Conservation (phyloP, 1,139 yeast species). For the Pichia sp. region DNA sequence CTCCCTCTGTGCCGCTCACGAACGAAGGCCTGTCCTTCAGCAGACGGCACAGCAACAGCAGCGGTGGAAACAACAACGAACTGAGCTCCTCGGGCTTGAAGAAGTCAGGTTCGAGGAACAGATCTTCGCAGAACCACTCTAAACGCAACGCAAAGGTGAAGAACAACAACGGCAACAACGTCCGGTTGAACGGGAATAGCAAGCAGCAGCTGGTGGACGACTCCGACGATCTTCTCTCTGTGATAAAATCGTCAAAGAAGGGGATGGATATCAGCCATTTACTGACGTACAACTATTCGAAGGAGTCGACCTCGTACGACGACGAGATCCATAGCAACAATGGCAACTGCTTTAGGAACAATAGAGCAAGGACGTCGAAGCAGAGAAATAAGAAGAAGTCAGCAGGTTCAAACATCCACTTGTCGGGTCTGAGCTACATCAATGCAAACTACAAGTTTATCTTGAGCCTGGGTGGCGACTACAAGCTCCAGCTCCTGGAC, state of each 20-base stretch:
- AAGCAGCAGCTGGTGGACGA: slow-evolving; percentile 17
- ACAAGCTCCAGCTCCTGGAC: slow-evolving; percentile 54
- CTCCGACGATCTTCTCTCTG: slow-evolving; percentile 33
- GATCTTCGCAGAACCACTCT: slow-evolving; percentile 4
- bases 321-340: slow-evolving; percentile 22
- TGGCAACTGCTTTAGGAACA: slow-evolving; percentile 6
- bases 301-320: slow-evolving; percentile 36
- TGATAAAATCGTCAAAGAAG: slow-evolving; percentile 40
- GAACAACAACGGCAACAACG: slow-evolving; percentile 10
- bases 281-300: slow-evolving; percentile 49
- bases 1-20: background rate
- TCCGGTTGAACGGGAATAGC: slow-evolving; percentile 2
- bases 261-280: slow-evolving; percentile 64
- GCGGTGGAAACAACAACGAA: background rate
- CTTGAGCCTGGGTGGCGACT: slow-evolving; percentile 58
- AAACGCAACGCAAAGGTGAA: slow-evolving; percentile 6
- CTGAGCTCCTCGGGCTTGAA: background rate
- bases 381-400: slow-evolving; percentile 9
- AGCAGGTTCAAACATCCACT: slow-evolving; percentile 21
- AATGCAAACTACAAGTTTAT: slow-evolving; percentile 84
- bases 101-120: slow-evolving; percentile 15
- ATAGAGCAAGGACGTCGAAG: slow-evolving; percentile 13
- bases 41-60: background rate
- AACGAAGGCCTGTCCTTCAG: background rate
- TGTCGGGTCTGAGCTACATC: slow-evolving; percentile 70